These are phyloP conservation scores for Amphicarpaea edgeworthii DNA, from an alignment of 306 rosid species.

Conservation along the genomic window DNA sequence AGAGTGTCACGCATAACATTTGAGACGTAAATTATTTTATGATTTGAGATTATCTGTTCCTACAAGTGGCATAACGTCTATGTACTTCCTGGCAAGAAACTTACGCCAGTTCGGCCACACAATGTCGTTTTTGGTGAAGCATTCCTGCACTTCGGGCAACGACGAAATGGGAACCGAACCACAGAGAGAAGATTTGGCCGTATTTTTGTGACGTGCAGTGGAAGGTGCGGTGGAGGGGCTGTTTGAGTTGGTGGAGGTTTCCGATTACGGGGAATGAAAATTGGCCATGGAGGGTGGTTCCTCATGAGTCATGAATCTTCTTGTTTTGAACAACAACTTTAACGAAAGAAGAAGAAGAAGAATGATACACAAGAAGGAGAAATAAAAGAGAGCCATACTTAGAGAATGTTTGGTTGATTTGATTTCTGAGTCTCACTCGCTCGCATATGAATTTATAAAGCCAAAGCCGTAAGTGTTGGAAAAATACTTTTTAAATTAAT, in stretches of 20 bases:
- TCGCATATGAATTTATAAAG: no score
- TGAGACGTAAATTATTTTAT: no score
- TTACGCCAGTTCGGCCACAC: neutral
- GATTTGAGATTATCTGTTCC: no score
- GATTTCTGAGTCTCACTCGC: no score
- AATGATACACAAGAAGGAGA: neutral
- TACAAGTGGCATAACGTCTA: no score
- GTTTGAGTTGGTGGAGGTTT: constrained; percentile 17
- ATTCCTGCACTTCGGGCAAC: neutral
- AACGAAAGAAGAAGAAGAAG: neutral
- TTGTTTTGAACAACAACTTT: neutral
- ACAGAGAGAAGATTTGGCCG: neutral
- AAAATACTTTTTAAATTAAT: no score
- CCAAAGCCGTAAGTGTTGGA: no score
- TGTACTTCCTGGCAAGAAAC: neutral
- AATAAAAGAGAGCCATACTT: neutral
- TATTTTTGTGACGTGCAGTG: neutral
- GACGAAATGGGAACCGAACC: neutral
- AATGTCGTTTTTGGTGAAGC: constrained; percentile 19
- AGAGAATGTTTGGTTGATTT: no score
- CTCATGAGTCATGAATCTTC: neutral
- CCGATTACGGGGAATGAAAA: neutral
- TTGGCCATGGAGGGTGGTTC: constrained; percentile 5
- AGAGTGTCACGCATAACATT: no score
- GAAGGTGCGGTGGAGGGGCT: constrained; percentile 3